Base-by-base conservation (phyloP, 371 early-diverging fungal genomes). In the Rhizopus sp. region DNA sequence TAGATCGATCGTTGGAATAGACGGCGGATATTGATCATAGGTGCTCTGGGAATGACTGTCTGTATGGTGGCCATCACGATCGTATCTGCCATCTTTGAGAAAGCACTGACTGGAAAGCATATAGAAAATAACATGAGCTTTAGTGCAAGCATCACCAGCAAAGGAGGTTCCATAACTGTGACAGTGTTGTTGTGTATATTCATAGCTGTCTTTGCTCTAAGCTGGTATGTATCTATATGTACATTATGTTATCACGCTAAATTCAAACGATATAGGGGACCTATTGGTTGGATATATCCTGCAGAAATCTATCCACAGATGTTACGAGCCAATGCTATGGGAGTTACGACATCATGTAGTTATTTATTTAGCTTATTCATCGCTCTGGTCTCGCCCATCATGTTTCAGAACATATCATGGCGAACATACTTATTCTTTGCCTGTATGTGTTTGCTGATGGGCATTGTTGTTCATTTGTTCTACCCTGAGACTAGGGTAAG, bases 251-350 rank as follows among this genome's bases (percentile, higher is more conserved):
- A 42, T 42, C 10, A 7, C 1, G 0, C 16, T 12, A 10, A 7
- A 7, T n/a, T 16, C 44, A 15, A 42, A 10, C 16, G 5, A 44
- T 23, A n/a, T 45, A 60, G 60, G 93, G 94, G 94, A 7, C 94
- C 95, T 32, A 79, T 92, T 47, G 91, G 89, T 16, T 95, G 95
- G 96, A 86, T 91, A 58, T 93, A 93, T 72, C 93, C 93, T 35
- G 84, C 93, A 90, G 68, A 68, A 32, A 68, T 68, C 3, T 68
- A 68, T 31, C 68, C 68, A 7, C 68, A 81, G 60, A 78, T 83
- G 50, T 71, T 87, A 54, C 85, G 88, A 51, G 83, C 89, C 60
- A 92, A 93, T 75, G 94, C 88, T 40, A 84, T 89, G 64, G 90
- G 88, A 37, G 61, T 92, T 16, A 87, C 91, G 23, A 94, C 95